Conservation (phyloP, 768 basidiomycete genomes). For the Lactarius hengduanensis region DNA sequence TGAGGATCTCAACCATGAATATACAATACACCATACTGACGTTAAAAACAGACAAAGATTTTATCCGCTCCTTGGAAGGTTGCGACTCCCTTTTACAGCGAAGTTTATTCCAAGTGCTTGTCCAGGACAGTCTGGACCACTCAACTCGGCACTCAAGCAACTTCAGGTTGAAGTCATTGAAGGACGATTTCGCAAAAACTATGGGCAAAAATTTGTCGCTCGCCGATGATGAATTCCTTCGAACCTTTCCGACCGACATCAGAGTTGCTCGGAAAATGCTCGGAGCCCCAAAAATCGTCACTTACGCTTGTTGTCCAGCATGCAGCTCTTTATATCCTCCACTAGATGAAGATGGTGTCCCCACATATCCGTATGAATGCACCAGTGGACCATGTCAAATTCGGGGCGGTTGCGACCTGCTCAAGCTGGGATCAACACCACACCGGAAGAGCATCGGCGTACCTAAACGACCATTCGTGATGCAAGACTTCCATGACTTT, state of each 20-base stretch:
- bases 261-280: neutral
- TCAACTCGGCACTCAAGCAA: neutral
- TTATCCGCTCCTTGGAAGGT: neutral
- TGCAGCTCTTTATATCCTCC: constrained; percentile 3
- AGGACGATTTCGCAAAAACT: neutral
- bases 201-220: neutral
- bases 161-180: neutral
- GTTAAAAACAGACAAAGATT: neutral
- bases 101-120: constrained; percentile 9
- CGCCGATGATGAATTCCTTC: neutral
- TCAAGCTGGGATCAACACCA: constrained; percentile 2
- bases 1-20: neutral
- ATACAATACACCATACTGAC: neutral
- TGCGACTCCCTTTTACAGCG: neutral
- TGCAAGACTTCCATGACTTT: constrained; percentile 7
- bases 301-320: constrained; percentile 7
- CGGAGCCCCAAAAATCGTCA: neutral
- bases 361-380: constrained; percentile 1
- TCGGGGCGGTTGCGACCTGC: neutral
- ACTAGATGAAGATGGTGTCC: neutral
- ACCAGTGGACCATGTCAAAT: neutral
- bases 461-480: constrained; percentile 3
- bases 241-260: constrained; percentile 5
- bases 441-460: constrained; percentile 2
- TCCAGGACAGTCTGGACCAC: constrained; percentile 4